These are phyloP conservation scores for Olyra latifolia DNA, from an alignment of 176 grass and related monocot species.

Conservation along the genomic window DNA sequence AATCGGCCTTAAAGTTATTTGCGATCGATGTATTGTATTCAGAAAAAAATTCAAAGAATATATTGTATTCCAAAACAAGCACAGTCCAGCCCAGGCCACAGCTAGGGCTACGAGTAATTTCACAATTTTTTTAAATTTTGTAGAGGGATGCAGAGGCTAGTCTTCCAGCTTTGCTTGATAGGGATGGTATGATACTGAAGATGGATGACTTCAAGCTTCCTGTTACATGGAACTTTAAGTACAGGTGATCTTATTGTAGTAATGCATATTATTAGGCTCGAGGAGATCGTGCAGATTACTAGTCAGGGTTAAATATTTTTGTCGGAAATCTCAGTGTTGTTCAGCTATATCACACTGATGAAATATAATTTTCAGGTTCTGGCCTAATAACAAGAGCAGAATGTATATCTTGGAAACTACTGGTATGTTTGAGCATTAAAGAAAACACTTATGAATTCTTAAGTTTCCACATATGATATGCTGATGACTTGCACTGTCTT, in stretches of 20 bases:
- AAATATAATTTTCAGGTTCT: constrained; percentile 54
- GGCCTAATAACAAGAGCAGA: constrained; percentile 93
- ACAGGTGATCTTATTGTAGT: constrained; percentile 44
- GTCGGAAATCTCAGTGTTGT: background rate
- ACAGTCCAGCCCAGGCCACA: background rate
- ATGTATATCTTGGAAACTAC: constrained; percentile 86
- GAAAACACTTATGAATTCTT: background rate
- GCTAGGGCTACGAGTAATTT: background rate
- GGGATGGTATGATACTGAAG: constrained; percentile 59
- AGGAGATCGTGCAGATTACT: background rate
- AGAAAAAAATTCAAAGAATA: background rate
- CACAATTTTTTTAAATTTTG: constrained; percentile 25
- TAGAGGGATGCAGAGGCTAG: constrained; percentile 82
- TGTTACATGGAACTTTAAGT: constrained; percentile 84
- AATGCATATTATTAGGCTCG: background rate
- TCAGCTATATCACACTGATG: constrained; percentile 18
- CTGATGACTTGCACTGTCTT: constrained; percentile 7
- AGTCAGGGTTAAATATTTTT: constrained; percentile 1
- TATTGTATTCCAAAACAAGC: background rate
- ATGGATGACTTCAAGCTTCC: constrained; percentile 76
- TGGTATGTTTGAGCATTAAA: constrained; percentile 30
- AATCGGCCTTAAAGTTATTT: background rate
- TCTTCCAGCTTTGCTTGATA: constrained; percentile 70
- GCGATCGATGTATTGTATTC: background rate
- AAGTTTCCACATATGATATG: background rate